Evolutionary conservation across 2,329 filamentous ascomycete species (phyloP), one percentile per base, ranked within the genome.

Genomic region (Albifimbria verrucaria): DNA sequence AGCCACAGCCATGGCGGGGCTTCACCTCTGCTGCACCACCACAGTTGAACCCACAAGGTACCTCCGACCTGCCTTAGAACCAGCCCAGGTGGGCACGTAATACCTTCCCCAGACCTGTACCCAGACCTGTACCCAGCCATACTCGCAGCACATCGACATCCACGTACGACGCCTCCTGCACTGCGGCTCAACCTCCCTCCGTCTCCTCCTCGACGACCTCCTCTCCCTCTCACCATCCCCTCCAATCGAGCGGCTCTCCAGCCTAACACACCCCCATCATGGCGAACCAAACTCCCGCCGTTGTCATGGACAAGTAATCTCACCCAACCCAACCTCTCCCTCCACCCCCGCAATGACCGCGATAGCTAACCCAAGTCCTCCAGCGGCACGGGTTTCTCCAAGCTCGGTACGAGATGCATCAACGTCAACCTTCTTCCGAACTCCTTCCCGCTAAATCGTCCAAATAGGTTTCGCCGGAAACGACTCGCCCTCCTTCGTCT

Each of bases 241-340:
- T n/a, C n/a, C 50, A 50, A 32, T 55, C 53, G 57, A 60, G 59
- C 62, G 32, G 32, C 32, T 39, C 32, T 12, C 12, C 11, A 39
- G 32, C 32, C 32, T 12, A 39, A 59, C 62, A 56, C 52, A 54
- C 50, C 52, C 49, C 59, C 65, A 65, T 55, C 64, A 99, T 99
- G 94, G 93, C 94, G 71, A 89, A 89, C 79, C 93, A 97, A 86
- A 97, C 94, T 72, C 94, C 94, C 68, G 94, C 94, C 90, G 94
- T 99, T 97, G 94, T 99, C 91, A 99, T 99, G 93, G 94, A 99
- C 94, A 99, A 99, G 94, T 97, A 88, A 77, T 91, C 83, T 67
- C 57, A 72, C 67, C 60, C 64, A 67, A 58, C 66, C 65, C 65
- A 58, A 55, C 54, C 52, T 48, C 51, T 45, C 63, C 68, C 59